Evolutionary conservation across 345 rosid species (phyloP).

Genomic region (Lepidium aucheri): DNA sequence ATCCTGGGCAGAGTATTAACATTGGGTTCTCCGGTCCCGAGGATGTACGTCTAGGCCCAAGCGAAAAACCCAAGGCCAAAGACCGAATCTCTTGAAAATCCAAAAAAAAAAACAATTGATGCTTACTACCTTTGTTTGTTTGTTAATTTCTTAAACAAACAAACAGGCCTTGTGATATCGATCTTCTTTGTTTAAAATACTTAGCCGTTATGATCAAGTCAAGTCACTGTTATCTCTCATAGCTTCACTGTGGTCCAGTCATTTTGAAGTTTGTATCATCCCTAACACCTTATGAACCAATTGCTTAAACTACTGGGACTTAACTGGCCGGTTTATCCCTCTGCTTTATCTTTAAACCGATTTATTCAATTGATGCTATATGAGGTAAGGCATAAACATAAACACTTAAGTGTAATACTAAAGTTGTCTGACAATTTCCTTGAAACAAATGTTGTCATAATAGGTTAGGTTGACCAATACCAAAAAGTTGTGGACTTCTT

Average conservation of each 20-base stretch:
- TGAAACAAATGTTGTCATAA: background rate
- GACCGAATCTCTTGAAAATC: no score
- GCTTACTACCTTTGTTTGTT: no score
- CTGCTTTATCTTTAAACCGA: background rate
- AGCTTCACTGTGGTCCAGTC: background rate
- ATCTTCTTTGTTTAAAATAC: slow-evolving; percentile 17
- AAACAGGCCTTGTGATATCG: background rate
- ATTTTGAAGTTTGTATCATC: slow-evolving; percentile 1
- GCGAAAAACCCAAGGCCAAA: no score
- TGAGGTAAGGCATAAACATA: background rate
- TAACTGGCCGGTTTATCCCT: background rate
- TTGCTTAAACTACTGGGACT: background rate
- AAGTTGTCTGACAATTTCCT: background rate
- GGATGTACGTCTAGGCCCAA: no score
- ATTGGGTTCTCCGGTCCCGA: no score
- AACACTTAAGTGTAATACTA: background rate
- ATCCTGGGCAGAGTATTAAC: no score
- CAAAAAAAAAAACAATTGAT: no score
- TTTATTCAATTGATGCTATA: background rate
- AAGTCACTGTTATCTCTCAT: background rate
- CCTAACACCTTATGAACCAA: background rate
- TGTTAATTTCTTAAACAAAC: no score
- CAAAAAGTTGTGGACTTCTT: background rate
- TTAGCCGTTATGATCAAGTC: slow-evolving; percentile 18
- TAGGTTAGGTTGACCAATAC: background rate